These are phyloP conservation scores for Claviceps fusiformis DNA, from an alignment of 2,329 filamentous ascomycete species.

Conservation along the genomic window DNA sequence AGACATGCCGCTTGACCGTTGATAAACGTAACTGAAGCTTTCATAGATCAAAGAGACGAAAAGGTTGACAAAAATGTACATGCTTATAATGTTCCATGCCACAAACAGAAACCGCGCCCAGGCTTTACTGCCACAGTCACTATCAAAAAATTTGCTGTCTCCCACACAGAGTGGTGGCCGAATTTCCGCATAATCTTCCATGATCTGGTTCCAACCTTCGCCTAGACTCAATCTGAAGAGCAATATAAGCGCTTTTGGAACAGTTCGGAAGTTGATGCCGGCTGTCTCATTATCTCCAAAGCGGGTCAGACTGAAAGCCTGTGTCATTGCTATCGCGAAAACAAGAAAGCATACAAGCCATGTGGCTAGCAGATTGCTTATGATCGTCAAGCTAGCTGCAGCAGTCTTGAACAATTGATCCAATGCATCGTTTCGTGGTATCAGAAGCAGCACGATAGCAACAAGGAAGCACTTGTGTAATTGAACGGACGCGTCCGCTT, in stretches of 20 bases:
- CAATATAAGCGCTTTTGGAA: constrained; percentile 85
- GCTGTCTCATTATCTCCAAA: constrained; percentile 60
- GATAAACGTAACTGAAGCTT: constrained; percentile 98
- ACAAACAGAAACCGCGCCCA: constrained; percentile 90
- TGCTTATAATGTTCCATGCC: constrained; percentile 97
- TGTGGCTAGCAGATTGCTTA: constrained; percentile 82
- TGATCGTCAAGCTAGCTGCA: constrained; percentile 79
- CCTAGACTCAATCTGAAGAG: constrained; percentile 88
- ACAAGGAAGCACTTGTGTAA: constrained; percentile 92
- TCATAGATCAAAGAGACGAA: constrained; percentile 99
- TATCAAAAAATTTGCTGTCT: constrained; percentile 59
- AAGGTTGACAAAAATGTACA: constrained; percentile 98
- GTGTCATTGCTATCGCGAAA: constrained; percentile 90
- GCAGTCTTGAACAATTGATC: constrained; percentile 99
- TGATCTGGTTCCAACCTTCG: constrained; percentile 91
- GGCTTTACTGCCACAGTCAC: constrained; percentile 80
- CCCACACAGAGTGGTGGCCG: constrained; percentile 69
- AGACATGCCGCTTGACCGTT: constrained; percentile 83
- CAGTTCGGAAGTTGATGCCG: constrained; percentile 85
- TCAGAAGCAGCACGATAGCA: constrained; percentile 75
- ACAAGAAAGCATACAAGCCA: constrained; percentile 97
- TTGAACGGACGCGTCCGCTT: constrained; percentile 54
- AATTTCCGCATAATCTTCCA: constrained; percentile 87
- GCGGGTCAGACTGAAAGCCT: constrained; percentile 87
- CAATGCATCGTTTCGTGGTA: constrained; percentile 89